Evolutionary conservation across 345 rosid genomes (phyloP).

Genomic region (Populus simonii): DNA sequence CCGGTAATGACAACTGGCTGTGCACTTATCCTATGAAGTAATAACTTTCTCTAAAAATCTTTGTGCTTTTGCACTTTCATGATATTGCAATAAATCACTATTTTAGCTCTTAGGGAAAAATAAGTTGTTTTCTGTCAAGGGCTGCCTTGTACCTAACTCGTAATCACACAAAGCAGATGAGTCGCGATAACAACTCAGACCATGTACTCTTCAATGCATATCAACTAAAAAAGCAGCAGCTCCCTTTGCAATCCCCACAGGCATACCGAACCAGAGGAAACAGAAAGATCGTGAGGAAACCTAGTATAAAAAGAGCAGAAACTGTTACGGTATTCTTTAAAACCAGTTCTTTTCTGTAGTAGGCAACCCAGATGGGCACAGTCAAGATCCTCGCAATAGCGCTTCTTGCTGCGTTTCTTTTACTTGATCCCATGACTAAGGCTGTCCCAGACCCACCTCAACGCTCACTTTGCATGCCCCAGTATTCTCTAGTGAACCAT

Average conservation of each 20-base stretch:
- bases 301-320: conserved; percentile 23
- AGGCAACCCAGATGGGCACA: conserved; percentile 25
- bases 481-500: conserved; percentile 57
- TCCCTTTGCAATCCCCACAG: conserved; percentile 14
- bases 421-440: conserved; percentile 3
- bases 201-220: background rate
- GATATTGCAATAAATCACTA: background rate
- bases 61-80: background rate
- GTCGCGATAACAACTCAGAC: background rate
- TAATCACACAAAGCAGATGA: conserved; percentile 15
- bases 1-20: background rate
- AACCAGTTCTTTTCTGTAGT: background rate
- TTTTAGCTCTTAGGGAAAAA: background rate
- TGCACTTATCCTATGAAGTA: background rate
- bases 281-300: conserved; percentile 19
- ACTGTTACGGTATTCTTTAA: background rate
- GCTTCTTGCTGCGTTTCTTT: conserved; percentile 7
- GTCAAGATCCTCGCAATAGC: background rate
- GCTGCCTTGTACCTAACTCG: conserved; percentile 6
- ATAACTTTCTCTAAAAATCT: background rate
- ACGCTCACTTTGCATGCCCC: conserved; percentile 65
- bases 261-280: conserved; percentile 11
- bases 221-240: conserved; percentile 11
- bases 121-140: background rate
- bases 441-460: conserved; percentile 18